These are phyloP conservation scores for Fusarium sulawesiense DNA, from an alignment of 2,329 filamentous ascomycete species.

Conservation along the genomic window DNA sequence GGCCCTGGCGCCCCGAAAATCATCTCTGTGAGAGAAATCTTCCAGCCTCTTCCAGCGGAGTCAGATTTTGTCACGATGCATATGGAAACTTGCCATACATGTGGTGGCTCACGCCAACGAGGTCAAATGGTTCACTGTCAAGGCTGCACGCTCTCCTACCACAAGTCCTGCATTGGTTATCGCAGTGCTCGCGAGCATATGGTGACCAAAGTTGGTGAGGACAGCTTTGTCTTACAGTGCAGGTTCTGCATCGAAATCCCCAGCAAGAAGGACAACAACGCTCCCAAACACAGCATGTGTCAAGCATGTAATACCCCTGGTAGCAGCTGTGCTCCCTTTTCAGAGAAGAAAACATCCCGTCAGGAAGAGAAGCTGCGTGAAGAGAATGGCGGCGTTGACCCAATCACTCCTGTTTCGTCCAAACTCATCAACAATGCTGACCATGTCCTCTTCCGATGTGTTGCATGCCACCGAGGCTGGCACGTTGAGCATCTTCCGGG, in stretches of 20 bases:
- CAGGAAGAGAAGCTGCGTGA: conserved; percentile 87
- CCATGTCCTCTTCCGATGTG: conserved; percentile 86
- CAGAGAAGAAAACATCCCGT: conserved; percentile 75
- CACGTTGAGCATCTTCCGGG: conserved; percentile 86
- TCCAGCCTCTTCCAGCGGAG: conserved; percentile 69
- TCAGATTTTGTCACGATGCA: conserved; percentile 79
- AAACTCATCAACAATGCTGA: conserved; percentile 78
- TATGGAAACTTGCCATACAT: conserved; percentile 77
- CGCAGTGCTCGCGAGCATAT: conserved; percentile 83
- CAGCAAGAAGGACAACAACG: conserved; percentile 73
- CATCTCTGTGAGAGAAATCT: conserved; percentile 78
- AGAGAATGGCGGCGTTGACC: conserved; percentile 83
- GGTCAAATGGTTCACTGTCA: conserved; percentile 87
- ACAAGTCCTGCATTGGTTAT: conserved; percentile 83
- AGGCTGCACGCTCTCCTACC: conserved; percentile 86
- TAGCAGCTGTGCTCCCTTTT: conserved; percentile 78
- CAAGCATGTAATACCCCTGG: conserved; percentile 75
- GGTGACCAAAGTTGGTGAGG: conserved; percentile 83
- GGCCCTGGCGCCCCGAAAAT: conserved; percentile 62
- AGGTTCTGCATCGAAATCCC: conserved; percentile 80
- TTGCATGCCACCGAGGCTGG: conserved; percentile 78
- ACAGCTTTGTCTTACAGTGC: conserved; percentile 89
- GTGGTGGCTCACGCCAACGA: conserved; percentile 59
- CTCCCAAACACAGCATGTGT: conserved; percentile 79
- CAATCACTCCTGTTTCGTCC: conserved; percentile 71